Base-by-base conservation (phyloP, 2,329 filamentous ascomycete genomes). In the Mycosphaerella arachidis region DNA sequence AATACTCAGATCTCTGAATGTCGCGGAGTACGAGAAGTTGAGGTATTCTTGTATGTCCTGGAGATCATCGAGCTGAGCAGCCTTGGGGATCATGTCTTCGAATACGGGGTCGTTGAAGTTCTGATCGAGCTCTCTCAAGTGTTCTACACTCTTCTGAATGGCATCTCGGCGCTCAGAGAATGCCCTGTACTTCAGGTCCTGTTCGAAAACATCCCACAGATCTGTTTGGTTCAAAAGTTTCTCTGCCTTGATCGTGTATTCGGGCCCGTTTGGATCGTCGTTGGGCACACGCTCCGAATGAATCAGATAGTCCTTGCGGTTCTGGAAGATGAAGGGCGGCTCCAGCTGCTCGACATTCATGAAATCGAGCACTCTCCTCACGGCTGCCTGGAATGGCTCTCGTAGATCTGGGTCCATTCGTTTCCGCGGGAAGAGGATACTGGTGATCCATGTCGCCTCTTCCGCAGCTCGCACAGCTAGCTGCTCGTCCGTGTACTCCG, bases 21-120 rank as follows among this genome's bases (percentile, higher is more conserved):
- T 86, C 3, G 86, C 80, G 4, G 90, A 86, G 69, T 97, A 97
- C 70, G 92, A 89, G 75, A 99, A 99, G 71, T 97, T 92, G 56
- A 97, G 80, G 69, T 97, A 97, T 71, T 99, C 94, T 72, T 97
- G 93, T 24, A 99, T 78, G 74, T 99, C 94, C 72, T 99, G 94
- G 18, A 99, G 82, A 72, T 99, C 94, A 72, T 99, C 94, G 81
- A 97, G 92, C 0, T 89, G 93, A 4, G 85, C 85, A 3, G 92
- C 92, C 59, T 86, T 82, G 0, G 84, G 82, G n/a, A 94, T 83
- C 82, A 97, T 87, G 66, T 92, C 87, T 50, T 93, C 89, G 45
- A 97, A 86, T 58, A 91, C 86, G 1, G 80, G 72, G 70, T 97
- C 94, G 27, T 86, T 77, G 20, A 92, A 80, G 3, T 83, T 82